phyloP scores from a whole-genome alignment of 2,329 filamentous ascomycete genomes.

The Paraphoma sp. region DNA sequence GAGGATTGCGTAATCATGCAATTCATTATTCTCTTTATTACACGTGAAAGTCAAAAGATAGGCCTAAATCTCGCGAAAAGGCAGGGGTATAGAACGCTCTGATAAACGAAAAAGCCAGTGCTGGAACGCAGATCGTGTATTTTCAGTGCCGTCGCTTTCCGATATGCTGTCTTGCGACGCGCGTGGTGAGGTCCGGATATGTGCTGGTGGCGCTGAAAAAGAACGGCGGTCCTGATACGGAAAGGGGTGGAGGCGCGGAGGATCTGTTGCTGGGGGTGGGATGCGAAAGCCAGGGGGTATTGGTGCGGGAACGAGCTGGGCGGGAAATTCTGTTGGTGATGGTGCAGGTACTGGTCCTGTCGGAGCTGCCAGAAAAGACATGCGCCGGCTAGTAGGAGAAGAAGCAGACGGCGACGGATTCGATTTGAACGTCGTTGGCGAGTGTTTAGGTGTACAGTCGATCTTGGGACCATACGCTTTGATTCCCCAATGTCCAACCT shows the following conservation, averaged over 20 bases:
- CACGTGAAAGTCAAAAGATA: neutral
- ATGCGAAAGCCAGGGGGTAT: conserved; percentile 6
- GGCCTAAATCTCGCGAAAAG: conserved; percentile 10
- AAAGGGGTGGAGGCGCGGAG: neutral
- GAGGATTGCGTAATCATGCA: neutral
- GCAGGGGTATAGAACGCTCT: conserved; percentile 17
- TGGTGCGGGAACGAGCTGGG: conserved; percentile 1
- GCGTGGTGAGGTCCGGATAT: neutral
- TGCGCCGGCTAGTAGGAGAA: neutral
- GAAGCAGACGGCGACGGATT: neutral
- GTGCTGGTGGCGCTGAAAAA: conserved; percentile 1
- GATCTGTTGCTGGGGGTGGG: neutral
- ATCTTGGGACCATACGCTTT: neutral
- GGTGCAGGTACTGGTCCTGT: neutral
- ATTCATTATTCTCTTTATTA: neutral
- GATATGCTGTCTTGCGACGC: too few relatives aligned
- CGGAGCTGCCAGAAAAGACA: neutral
- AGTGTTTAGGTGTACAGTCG: neutral
- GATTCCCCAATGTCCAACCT: conserved; percentile 2
- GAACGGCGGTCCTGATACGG: conserved; percentile 4
- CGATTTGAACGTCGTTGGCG: neutral
- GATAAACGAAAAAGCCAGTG: conserved; percentile 20
- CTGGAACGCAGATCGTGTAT: conserved; percentile 5
- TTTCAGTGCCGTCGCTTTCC: neutral
- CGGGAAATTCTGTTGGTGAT: neutral